Percentiles rank a stretch among this genome's conserved stretches.
These are phyloP conservation scores for Metschnikowia bowlesiae DNA, from an alignment of 805 yeast species.

Conservation along the genomic window DNA sequence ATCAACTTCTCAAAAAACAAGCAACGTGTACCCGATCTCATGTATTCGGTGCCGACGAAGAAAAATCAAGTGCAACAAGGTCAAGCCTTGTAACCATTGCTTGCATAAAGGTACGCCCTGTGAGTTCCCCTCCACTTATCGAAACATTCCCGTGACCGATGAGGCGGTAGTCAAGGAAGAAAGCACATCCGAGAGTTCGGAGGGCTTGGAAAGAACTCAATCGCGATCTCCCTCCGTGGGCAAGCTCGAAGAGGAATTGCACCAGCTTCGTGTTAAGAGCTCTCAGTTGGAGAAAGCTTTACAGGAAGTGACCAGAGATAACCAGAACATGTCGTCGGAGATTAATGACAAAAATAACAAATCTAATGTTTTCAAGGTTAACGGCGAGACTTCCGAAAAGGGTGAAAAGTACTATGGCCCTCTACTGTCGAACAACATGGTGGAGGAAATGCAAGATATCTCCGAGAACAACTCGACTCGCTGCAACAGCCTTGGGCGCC, in stretches of 20 bases:
- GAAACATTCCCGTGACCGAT: conserved; percentile 12
- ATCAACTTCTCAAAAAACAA: background rate
- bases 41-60: conserved; percentile 17
- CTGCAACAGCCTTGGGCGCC: conserved; percentile 4
- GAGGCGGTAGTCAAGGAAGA: conserved; percentile 15
- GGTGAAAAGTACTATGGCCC: conserved; percentile 50
- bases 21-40: conserved; percentile 16
- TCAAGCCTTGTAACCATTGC: conserved; percentile 18
- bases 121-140: conserved; percentile 16
- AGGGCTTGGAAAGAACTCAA: background rate
- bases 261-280: background rate
- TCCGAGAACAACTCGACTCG: conserved; percentile 1
- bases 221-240: background rate
- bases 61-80: conserved; percentile 18
- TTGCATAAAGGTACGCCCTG: conserved; percentile 10
- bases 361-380: conserved; percentile 13
- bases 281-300: conserved; percentile 1
- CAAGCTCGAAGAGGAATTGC: conserved; percentile 3
- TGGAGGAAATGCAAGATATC: conserved; percentile 26
- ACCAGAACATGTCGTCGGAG: background rate
- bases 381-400: conserved; percentile 36
- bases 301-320: background rate
- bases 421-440: conserved; percentile 46
- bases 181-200: background rate
- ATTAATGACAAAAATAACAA: background rate